These are phyloP conservation scores for Starmerella davenportii DNA, from an alignment of 805 yeast species.

Conservation along the genomic window DNA sequence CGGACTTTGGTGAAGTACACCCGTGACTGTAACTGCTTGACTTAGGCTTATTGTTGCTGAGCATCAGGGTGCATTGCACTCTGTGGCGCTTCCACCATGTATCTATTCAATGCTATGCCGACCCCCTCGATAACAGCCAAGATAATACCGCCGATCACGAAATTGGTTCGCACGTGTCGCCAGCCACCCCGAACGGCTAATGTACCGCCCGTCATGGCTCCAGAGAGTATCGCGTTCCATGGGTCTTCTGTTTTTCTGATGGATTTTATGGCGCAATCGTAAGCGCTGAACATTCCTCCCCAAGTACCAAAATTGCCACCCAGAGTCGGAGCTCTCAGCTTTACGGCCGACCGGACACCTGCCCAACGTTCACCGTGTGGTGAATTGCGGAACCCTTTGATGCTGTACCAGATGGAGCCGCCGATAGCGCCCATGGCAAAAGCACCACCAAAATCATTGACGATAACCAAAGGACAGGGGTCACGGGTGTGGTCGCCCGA, in stretches of 20 bases:
- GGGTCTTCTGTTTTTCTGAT: conserved; percentile 96
- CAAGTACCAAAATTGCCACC: conserved; percentile 99
- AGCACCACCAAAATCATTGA: conserved; percentile 97
- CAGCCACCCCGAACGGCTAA: conserved; percentile 97
- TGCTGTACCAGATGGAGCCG: conserved; percentile 97
- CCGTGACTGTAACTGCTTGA: no score
- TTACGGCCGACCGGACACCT: conserved; percentile 79
- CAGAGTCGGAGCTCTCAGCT: conserved; percentile 92
- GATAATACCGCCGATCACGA: conserved; percentile 92
- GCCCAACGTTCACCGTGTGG: conserved; percentile 84
- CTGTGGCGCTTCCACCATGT: conserved; percentile 54
- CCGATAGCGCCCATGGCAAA: conserved; percentile 98
- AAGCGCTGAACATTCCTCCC: conserved; percentile 96
- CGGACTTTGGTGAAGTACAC: no score
- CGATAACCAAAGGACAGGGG: conserved; percentile 93
- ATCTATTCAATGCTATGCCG: conserved; percentile 86
- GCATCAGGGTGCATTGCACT: conserved; percentile 22
- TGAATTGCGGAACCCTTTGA: conserved; percentile 95
- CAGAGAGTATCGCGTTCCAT: conserved; percentile 94
- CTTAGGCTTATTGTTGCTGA: no score
- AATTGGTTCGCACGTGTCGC: conserved; percentile 89
- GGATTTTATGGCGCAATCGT: conserved; percentile 88
- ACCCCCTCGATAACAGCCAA: conserved; percentile 96
- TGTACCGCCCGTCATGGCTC: conserved; percentile 95
- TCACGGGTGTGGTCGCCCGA: conserved; percentile 91